Evolutionary conservation across 2,329 filamentous ascomycete species (phyloP), one percentile per base, ranked within the genome.

Genomic region (Calonectria montana): DNA sequence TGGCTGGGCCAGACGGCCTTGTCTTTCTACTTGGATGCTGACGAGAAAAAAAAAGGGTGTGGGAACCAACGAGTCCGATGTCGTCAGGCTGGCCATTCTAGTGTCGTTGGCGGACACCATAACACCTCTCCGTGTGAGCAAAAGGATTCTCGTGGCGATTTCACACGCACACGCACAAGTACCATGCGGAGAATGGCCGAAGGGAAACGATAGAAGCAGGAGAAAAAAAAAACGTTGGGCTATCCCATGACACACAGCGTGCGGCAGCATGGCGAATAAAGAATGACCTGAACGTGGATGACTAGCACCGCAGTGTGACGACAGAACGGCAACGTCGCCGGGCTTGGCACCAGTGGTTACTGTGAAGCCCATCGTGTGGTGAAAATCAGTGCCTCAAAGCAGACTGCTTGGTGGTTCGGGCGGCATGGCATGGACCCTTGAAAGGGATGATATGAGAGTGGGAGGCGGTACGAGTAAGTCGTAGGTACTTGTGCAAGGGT

Each of bases 351-450:
- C 55, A 71, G 61, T 67, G 67, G 55, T 45, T 62, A 25, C 35
- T 53, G 29, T 47, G 43, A 61, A 39, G 68, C 48, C 63, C 50
- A 63, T 62, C 48, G 63, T 67, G 31, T 75, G 67, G 69, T 70
- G 70, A 74, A 77, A 76, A 78, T 78, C 76, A 76, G 77, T 71
- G 73, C 71, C 64, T 67, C 71, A 61, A 50, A 47, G 63, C 68
- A 72, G 71, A 75, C 73, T 72, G 65, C 65, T 67, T 74, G 73
- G 76, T 74, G 69, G 75, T 76, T 71, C 74, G 65, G 67, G 74
- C 75, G 75, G 75, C 70, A 78, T 78, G 69, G 63, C 64, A 67
- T 70, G 69, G 69, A 67, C 69, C 69, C 64, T 71, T 63, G 63
- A 39, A 47, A 31, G 57, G 37, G 41, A 67, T 21, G 59, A 43